phyloP scores from a whole-genome alignment of 2,329 filamentous ascomycete species.

The Verticillium nonalfalfae region DNA sequence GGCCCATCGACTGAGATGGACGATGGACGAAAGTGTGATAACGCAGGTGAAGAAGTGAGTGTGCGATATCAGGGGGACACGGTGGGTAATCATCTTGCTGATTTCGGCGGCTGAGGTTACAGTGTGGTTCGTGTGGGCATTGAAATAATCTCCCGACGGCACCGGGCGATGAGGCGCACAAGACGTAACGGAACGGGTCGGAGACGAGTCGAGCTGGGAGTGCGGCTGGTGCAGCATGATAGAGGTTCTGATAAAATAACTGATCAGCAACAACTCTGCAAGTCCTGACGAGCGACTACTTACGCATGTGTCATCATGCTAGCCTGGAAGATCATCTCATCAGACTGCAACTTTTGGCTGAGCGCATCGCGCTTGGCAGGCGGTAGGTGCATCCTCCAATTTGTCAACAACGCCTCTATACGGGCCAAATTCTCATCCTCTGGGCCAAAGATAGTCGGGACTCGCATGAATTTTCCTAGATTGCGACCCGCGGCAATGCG shows the following conservation, averaged over 20 bases:
- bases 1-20: constrained; percentile 75
- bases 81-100: constrained; percentile 67
- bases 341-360: constrained; percentile 62
- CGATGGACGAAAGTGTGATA: constrained; percentile 70
- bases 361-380: constrained; percentile 64
- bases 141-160: constrained; percentile 45
- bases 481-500: constrained; percentile 77
- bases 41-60: constrained; percentile 82
- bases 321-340: constrained; percentile 89
- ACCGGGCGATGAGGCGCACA: constrained; percentile 56
- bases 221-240: constrained; percentile 77
- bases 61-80: constrained; percentile 64
- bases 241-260: constrained; percentile 38
- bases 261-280: constrained; percentile 1
- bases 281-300: constrained; percentile 14
- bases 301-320: constrained; percentile 67
- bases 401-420: constrained; percentile 51
- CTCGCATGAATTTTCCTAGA: constrained; percentile 66
- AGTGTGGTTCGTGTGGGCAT: constrained; percentile 71
- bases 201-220: constrained; percentile 64
- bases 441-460: constrained; percentile 42
- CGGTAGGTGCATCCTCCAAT: constrained; percentile 78
- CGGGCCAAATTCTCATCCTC: constrained; percentile 45
- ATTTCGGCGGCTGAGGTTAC: constrained; percentile 74
- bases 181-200: constrained; percentile 52